Evolutionary conservation across 306 rosid species (phyloP).

Genomic region (Prunus armeniaca): DNA sequence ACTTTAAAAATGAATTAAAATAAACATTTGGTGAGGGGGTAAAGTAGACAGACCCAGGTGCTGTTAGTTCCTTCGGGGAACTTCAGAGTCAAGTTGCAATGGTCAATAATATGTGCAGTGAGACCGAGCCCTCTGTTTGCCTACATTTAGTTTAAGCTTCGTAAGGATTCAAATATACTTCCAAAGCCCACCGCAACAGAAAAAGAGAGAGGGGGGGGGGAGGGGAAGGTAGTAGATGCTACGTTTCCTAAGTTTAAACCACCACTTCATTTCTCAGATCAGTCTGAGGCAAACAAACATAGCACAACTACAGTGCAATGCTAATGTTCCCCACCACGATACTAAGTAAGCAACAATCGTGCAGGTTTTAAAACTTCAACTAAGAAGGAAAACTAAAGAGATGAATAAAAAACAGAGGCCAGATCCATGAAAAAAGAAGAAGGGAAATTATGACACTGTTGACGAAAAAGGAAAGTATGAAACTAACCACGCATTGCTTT

Average conservation of each 20-base stretch:
- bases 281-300: neutral
- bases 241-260: neutral
- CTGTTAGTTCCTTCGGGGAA: constrained; percentile 93
- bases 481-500: constrained; percentile 86
- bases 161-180: constrained; percentile 3
- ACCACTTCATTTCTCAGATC: neutral
- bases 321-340: neutral
- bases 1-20: neutral
- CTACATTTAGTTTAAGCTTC: constrained; percentile 43
- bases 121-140: constrained; percentile 96
- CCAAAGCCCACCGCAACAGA: neutral
- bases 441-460: neutral
- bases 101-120: constrained; percentile 75
- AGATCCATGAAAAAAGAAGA: neutral
- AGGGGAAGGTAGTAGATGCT: neutral
- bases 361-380: too few species aligned
- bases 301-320: neutral
- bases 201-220: neutral
- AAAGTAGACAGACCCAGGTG: constrained; percentile 69
- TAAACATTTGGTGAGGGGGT: neutral
- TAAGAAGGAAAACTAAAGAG: neutral
- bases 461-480: neutral
- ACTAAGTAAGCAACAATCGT: too few species aligned
- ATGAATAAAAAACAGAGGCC: neutral
- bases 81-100: constrained; percentile 75